Base-by-base conservation (phyloP, 2,329 filamentous ascomycete species). In the Helotiales sp. region DNA sequence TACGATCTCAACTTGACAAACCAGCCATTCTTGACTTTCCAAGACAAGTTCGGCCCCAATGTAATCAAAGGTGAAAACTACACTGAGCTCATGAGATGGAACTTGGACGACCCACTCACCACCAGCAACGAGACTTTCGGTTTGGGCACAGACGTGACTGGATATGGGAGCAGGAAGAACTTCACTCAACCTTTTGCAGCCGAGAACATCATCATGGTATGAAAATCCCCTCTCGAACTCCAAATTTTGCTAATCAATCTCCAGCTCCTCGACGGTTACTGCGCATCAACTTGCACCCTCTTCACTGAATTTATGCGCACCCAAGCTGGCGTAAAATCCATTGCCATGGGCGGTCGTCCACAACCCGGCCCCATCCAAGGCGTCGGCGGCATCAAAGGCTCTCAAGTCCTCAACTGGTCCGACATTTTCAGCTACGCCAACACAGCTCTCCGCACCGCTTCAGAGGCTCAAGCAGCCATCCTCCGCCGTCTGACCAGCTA, bases 371-470 rank as follows among this genome's bases (percentile, higher is more conserved):
- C 84, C 0, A 91, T 89, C 80, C 87, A 90, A 79, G 84, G 82
- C 4, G 81, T 90, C 20, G 88, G 89, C n/a, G 89, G 89, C n/a
- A 84, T 87, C 57, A 88, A 89, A 72, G 89, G 89, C 34, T 79
- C 80, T 0, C 80, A 84, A 66, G 75, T 72, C 22, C 37, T 69
- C n/a, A 17, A 13, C 4, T 77, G 68, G 28, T 8, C 26, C 1
- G 63, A 66, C 22, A 72, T 77, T 37, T 70, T 71, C 40, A 26
- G 17, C 7, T 37, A 58, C 26, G 62, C 54, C 11, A 24, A 26
- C 15, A 50, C 40, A 1, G 43, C 62, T 4, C 62, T 58, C 24
- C 10, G 22, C 17, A 64, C 52, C 4, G 54, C 52, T 13, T 58
- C 52, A 1, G 24, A 67, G 2, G 64, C 68, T 40, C 69, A 72